Base-by-base conservation (phyloP, 108 stramenopile species). In the Skeletonema menzelii region DNA sequence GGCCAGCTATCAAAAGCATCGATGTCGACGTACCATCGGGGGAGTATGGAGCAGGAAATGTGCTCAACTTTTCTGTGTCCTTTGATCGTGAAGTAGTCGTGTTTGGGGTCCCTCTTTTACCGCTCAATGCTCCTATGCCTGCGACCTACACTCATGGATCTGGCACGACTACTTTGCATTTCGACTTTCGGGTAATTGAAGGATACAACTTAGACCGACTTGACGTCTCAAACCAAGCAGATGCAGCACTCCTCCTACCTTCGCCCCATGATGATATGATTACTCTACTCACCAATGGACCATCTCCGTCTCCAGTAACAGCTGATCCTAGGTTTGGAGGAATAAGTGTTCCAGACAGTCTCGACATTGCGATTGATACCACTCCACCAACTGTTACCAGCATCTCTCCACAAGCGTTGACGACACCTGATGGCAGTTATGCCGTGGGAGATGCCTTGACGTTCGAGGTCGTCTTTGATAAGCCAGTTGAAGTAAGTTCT, bases 11-110 rank as follows among this genome's bases (percentile, higher is more conserved):
- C 6, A 17, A 59, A 22, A 55, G 64, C 26, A 60, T 83, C 38
- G 20, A 19, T 27, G 42, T 56, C 27, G 61, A 69, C 66, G 55
- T 79, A 5, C 46, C 69, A 8, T 20, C 57, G 11, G 83, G 79
- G 24, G 67, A 77, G 46, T 82, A 82, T 70, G 80, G 84, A 13
- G 67, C 84, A 24, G 84, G 84, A 27, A 72, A 85, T 17, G 58
- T 64, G 53, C 55, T 78, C 38, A 30, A 74, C 67, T 62, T 85
- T 26, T 42, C 67, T 56, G 63, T 85, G 27, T 68, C 69, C 0
- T 85, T 85, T 49, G 70, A 79, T 56, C 76, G 79, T 14, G 63
- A 81, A 53, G 75, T 76, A 40, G 64, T 19, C 0, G 79, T 80
- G 15, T 66, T 40, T 62, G 83, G 83, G 15, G 26, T 22, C 38